phyloP scores from a whole-genome alignment of 805 yeast genomes.

The Ogataea degrootiae region DNA sequence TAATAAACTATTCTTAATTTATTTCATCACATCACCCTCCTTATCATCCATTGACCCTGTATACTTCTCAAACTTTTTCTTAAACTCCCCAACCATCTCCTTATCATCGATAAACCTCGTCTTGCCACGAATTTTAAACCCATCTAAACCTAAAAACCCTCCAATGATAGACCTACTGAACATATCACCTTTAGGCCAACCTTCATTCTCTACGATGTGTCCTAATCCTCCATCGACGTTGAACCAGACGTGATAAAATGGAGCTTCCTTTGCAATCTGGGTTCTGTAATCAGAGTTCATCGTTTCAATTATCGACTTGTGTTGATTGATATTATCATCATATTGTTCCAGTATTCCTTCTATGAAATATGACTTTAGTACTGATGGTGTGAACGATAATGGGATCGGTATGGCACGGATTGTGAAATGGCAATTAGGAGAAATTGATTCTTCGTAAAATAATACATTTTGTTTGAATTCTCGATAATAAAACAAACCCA shows the following conservation, averaged over 20 bases:
- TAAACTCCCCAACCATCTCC: conserved; percentile 11
- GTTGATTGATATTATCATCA: conserved; percentile 37
- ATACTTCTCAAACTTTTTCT: conserved; percentile 9
- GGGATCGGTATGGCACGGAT: conserved; percentile 44
- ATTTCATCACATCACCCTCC: neutral
- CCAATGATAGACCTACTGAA: conserved; percentile 44
- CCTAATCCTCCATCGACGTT: conserved; percentile 44
- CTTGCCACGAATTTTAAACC: conserved; percentile 30
- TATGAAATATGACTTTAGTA: conserved; percentile 38
- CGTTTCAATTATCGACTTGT: conserved; percentile 36
- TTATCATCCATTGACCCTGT: conserved; percentile 3
- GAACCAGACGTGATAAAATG: conserved; percentile 49
- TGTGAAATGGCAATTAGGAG: conserved; percentile 32
- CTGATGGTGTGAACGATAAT: conserved; percentile 17
- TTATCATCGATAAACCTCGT: conserved; percentile 20
- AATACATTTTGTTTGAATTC: conserved; percentile 31
- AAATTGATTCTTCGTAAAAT: conserved; percentile 41
- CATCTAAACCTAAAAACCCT: conserved; percentile 37
- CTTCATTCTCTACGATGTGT: conserved; percentile 40
- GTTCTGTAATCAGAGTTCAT: conserved; percentile 21
- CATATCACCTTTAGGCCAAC: conserved; percentile 44
- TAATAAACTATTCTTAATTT: neutral
- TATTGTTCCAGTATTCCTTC: conserved; percentile 35
- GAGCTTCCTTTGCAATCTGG: conserved; percentile 42
- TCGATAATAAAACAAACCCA: conserved; percentile 36